Evolutionary conservation across 345 rosid species (phyloP).

Genomic region (Brassica cretica): DNA sequence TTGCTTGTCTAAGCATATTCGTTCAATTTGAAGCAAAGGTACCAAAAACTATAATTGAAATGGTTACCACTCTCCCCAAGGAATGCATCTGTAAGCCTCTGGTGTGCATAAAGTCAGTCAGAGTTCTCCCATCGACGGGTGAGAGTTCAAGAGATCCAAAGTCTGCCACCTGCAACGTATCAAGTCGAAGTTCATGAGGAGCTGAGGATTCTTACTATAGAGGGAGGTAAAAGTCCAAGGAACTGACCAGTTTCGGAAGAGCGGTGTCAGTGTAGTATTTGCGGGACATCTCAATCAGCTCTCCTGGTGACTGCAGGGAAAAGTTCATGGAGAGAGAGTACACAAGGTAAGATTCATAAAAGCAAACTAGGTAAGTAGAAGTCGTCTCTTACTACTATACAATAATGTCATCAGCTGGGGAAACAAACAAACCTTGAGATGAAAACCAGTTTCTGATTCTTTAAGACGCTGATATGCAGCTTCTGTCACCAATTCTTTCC

Average conservation of each 20-base stretch:
- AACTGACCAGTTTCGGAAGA: constrained; percentile 89
- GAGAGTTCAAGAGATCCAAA: constrained; percentile 99
- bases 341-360: constrained; percentile 27
- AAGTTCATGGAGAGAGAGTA: constrained; percentile 20
- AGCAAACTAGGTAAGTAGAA: constrained; percentile 16
- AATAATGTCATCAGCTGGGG: constrained; percentile 19
- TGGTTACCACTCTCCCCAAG: constrained; percentile 82
- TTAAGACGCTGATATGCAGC: constrained; percentile 75
- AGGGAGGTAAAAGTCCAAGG: constrained; percentile 16
- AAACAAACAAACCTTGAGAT: constrained; percentile 73
- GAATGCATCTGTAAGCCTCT: constrained; percentile 94
- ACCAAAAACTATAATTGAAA: constrained; percentile 23
- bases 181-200: constrained; percentile 13
- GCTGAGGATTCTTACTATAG: constrained; percentile 21
- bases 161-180: constrained; percentile 74
- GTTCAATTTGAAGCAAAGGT: constrained; percentile 15
- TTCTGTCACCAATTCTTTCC: constrained; percentile 76
- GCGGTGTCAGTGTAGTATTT: constrained; percentile 83
- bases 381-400: constrained; percentile 13
- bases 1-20: constrained; percentile 16
- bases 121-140: constrained; percentile 95
- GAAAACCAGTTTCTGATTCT: constrained; percentile 92
- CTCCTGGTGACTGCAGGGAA: constrained; percentile 59
- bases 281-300: constrained; percentile 82
- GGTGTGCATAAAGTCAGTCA: constrained; percentile 98